A percentile compares a stretch with the other conserved stretches of the same genome.
phyloP scores from a whole-genome alignment of 306 rosid species.

The Coriaria nepalensis region DNA sequence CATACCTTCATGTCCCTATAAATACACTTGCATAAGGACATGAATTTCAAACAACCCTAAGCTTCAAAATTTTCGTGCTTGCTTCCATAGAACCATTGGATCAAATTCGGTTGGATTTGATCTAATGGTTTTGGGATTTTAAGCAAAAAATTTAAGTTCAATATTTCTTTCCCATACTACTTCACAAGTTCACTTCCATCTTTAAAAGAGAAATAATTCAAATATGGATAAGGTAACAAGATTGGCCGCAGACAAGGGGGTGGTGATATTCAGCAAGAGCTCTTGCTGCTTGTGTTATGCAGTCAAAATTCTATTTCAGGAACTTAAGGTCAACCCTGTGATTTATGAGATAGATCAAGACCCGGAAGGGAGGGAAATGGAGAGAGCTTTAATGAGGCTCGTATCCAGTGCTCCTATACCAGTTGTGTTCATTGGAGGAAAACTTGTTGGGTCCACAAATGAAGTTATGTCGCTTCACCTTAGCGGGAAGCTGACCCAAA shows the following conservation, averaged over 20 bases:
- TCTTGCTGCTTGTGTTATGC: slow-evolving; percentile 77
- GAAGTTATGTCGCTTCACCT: slow-evolving; percentile 91
- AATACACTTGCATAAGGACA: too few species aligned
- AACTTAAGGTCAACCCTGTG: slow-evolving; percentile 40
- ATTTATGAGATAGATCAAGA: slow-evolving; percentile 64
- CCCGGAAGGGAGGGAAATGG: slow-evolving; percentile 78
- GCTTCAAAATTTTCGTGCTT: too few species aligned
- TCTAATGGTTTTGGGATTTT: too few species aligned
- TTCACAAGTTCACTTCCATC: too few species aligned
- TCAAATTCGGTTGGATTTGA: too few species aligned
- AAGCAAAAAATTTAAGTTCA: too few species aligned
- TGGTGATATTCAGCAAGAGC: slow-evolving; percentile 80
- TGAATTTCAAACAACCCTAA: too few species aligned
- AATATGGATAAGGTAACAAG: slow-evolving; percentile 68
- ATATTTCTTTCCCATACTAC: too few species aligned
- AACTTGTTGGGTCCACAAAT: slow-evolving; percentile 66
- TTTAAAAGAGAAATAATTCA: background rate
- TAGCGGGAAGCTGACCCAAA: slow-evolving; percentile 20
- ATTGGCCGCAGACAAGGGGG: slow-evolving; percentile 57
- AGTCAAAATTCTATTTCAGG: slow-evolving; percentile 49
- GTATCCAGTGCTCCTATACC: slow-evolving; percentile 55
- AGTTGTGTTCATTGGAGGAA: slow-evolving; percentile 72
- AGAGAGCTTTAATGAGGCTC: slow-evolving; percentile 50
- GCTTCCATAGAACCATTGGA: too few species aligned
- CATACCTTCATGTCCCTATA: too few species aligned